A percentile compares a stretch with the other conserved stretches of the same genome.
Evolutionary conservation across 441 rosid genomes (phyloP).

Genomic region (Erodium trifolium): DNA sequence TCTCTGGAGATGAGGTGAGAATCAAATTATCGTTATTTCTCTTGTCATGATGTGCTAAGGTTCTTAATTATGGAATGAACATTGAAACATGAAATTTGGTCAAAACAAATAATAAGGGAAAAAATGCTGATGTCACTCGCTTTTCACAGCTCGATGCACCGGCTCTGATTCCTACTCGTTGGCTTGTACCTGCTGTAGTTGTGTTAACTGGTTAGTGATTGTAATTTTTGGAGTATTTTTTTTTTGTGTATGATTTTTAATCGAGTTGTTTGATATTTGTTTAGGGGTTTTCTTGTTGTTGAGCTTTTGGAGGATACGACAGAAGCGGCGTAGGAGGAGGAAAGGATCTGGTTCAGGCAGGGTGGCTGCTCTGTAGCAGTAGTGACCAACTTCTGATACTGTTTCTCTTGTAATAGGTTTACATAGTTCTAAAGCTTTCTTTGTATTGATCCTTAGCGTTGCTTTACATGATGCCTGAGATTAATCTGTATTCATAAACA

Average conservation of each 20-base stretch:
- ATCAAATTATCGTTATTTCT: not conserved
- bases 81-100: not conserved
- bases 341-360: conserved; percentile 53
- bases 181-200: conserved; percentile 70
- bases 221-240: not conserved
- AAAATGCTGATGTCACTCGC: too few relatives aligned
- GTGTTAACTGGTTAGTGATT: conserved; percentile 50
- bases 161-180: conserved; percentile 54
- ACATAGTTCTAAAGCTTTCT: not conserved
- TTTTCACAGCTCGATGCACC: conserved; percentile 63
- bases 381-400: conserved; percentile 10
- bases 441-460: not conserved
- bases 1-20: conserved; percentile 68
- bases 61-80: too few relatives aligned
- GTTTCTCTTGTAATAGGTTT: conserved; percentile 3
- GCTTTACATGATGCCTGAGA: conserved; percentile 11
- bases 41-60: too few relatives aligned
- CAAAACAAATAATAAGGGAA: not conserved
- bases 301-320: conserved; percentile 72
- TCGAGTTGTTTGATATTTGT: conserved; percentile 16
- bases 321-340: conserved; percentile 60
- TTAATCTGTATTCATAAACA: conserved; percentile 17
- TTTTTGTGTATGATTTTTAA: conserved; percentile 5
- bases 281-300: conserved; percentile 50
- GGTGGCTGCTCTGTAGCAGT: conserved; percentile 27